Conservation (phyloP, 495 filamentous ascomycete genomes). For the Tuber borchii region DNA sequence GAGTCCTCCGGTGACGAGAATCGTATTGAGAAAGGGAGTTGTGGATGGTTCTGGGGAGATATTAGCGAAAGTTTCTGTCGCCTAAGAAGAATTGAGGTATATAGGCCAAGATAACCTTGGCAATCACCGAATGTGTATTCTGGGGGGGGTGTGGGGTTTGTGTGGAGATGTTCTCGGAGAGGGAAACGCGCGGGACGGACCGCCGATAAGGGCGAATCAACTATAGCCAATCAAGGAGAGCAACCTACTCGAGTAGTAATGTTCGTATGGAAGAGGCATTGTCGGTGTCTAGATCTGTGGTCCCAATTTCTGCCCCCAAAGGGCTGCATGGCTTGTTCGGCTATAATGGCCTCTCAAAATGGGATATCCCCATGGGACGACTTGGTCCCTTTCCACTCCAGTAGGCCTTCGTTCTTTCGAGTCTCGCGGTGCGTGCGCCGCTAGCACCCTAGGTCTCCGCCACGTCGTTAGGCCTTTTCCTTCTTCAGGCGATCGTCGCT, state of each 20-base stretch:
- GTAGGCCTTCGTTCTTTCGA: not conserved
- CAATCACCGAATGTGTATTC: not conserved
- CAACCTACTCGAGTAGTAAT: too few relatives aligned
- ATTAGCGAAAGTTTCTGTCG: not conserved
- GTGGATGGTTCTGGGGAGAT: not conserved
- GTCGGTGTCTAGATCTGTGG: not conserved
- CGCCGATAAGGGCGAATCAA: not conserved
- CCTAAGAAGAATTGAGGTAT: not conserved
- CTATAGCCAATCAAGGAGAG: not conserved
- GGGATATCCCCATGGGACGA: not conserved
- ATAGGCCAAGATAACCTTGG: not conserved
- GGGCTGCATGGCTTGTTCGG: not conserved
- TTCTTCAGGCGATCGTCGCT: not conserved
- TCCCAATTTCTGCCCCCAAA: not conserved
- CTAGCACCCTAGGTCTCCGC: not conserved
- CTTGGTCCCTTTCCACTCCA: not conserved
- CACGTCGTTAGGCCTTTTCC: not conserved
- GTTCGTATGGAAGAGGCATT: not conserved
- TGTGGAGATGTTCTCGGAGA: not conserved
- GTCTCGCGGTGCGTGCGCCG: not conserved
- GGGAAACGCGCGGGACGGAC: not conserved
- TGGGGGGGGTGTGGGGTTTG: not conserved
- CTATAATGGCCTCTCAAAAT: not conserved
- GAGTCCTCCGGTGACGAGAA: not conserved
- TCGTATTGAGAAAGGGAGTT: not conserved